Evolutionary conservation across 345 rosid species (phyloP).

Genomic region (Litchi chinensis): DNA sequence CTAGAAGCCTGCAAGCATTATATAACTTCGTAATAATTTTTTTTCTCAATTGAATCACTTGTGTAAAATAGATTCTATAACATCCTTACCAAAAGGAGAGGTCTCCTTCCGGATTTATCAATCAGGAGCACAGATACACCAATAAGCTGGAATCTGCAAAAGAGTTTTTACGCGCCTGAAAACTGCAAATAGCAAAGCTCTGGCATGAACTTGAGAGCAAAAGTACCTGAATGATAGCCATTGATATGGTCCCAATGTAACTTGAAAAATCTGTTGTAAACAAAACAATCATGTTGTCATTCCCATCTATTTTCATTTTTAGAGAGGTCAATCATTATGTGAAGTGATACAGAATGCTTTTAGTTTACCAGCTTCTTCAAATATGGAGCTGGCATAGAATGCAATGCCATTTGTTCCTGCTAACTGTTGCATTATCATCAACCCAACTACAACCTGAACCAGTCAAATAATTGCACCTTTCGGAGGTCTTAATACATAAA

Average conservation of each 20-base stretch:
- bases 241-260: conserved; percentile 61
- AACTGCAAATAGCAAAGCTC: conserved; percentile 8
- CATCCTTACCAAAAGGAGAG: conserved; percentile 64
- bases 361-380: conserved; percentile 49
- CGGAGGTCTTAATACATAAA: too few species aligned
- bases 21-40: neutral
- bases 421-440: conserved; percentile 80
- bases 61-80: neutral
- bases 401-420: conserved; percentile 66
- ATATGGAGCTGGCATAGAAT: conserved; percentile 58
- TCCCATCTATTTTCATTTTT: too few species aligned
- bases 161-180: neutral
- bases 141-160: conserved; percentile 68
- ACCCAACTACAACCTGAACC: conserved; percentile 62
- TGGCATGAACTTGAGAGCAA: neutral
- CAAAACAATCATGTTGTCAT: too few species aligned
- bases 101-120: conserved; percentile 76
- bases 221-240: conserved; percentile 76
- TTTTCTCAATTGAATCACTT: too few species aligned
- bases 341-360: neutral
- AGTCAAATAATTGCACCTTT: neutral
- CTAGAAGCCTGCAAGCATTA: conserved; percentile 61
- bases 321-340: neutral
- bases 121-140: conserved; percentile 58
- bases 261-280: conserved; percentile 67